phyloP scores from a whole-genome alignment of 2,329 filamentous ascomycete species.

The Fusarium sp. region DNA sequence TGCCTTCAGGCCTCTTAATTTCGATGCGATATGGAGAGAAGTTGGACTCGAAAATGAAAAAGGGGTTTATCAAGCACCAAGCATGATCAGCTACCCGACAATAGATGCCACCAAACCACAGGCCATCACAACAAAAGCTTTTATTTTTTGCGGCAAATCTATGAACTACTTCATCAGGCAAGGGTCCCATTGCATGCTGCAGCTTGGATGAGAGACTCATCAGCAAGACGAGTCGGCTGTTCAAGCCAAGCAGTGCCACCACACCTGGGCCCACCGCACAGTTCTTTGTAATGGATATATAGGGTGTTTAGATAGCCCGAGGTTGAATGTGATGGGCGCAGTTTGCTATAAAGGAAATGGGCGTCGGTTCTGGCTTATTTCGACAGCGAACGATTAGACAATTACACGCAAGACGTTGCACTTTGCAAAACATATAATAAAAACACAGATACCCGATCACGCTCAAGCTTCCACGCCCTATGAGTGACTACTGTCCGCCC shows the following conservation, averaged over 20 bases:
- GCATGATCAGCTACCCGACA: background rate
- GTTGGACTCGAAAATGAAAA: conserved; percentile 21
- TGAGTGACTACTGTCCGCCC: conserved; percentile 14
- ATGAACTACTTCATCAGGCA: background rate
- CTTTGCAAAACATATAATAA: conserved; percentile 31
- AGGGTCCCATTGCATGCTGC: background rate
- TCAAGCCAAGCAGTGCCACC: conserved; percentile 6
- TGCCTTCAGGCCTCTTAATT: conserved; percentile 46
- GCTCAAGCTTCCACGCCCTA: conserved; percentile 16
- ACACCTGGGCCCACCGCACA: background rate
- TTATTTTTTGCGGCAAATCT: background rate
- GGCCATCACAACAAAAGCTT: conserved; percentile 5
- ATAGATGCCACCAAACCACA: conserved; percentile 1
- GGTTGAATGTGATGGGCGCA: conserved; percentile 13
- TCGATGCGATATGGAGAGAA: conserved; percentile 28
- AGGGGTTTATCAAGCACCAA: conserved; percentile 7
- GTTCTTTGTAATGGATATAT: conserved; percentile 11
- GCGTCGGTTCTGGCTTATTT: conserved; percentile 14
- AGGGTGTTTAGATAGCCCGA: conserved; percentile 9
- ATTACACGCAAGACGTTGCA: conserved; percentile 36
- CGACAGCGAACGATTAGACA: conserved; percentile 33
- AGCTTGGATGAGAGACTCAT: conserved; percentile 8
- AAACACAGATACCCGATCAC: conserved; percentile 42
- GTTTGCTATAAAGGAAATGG: conserved; percentile 23
- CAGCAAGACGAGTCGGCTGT: background rate